Percentiles rank a stretch among this genome's conserved stretches.
Conservation (phyloP, 2,329 filamentous ascomycete genomes). For the Xylariales sp. region DNA sequence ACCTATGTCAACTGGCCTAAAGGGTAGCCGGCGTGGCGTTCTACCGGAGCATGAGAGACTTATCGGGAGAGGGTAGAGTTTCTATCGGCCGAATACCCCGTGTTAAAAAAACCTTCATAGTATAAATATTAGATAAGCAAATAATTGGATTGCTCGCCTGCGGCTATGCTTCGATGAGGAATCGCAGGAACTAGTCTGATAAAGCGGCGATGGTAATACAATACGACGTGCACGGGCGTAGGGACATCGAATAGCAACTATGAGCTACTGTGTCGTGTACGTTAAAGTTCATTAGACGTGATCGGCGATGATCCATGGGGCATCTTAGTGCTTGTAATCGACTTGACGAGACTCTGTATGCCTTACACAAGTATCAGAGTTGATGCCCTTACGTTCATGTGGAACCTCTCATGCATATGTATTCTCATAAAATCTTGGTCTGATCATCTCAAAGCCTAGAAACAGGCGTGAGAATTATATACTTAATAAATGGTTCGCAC, state of each 20-base stretch:
- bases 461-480: not conserved
- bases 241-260: slow-evolving; percentile 8
- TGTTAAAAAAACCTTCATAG: not conserved
- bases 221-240: not conserved
- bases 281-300: slow-evolving; percentile 5
- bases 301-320: not conserved
- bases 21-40: not conserved
- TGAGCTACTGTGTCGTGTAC: not conserved
- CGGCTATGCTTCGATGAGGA: not conserved
- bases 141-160: not conserved
- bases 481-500: not conserved
- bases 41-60: not conserved
- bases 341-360: not conserved
- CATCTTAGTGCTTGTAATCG: not conserved
- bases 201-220: slow-evolving; percentile 7
- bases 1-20: not conserved
- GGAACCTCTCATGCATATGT: not conserved
- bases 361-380: not conserved
- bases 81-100: slow-evolving; percentile 14
- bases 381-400: not conserved
- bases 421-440: not conserved
- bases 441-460: not conserved
- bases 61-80: not conserved
- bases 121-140: not conserved
- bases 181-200: not conserved